Evolutionary conservation across 352 stramenopile genomes (phyloP).

Genomic region (Phytophthora hybrid): DNA sequence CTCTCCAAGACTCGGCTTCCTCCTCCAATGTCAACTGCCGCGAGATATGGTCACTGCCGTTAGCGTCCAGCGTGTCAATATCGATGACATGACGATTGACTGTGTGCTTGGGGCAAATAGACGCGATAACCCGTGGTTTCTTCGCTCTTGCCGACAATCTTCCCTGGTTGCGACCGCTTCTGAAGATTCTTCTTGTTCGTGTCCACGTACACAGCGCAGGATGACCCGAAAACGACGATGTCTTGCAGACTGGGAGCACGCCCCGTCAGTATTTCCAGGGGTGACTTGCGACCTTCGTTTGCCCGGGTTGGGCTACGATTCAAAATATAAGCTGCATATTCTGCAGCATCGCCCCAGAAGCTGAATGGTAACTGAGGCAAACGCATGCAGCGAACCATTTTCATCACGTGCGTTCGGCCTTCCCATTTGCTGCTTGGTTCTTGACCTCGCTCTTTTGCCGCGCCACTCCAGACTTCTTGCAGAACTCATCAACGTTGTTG

Average conservation of each 20-base stretch:
- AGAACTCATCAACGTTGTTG: conserved; percentile 37
- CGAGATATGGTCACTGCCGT: neutral
- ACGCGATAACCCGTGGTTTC: neutral
- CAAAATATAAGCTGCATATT: neutral
- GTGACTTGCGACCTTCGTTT: neutral
- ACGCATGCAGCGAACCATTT: neutral
- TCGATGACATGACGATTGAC: neutral
- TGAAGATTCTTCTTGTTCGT: neutral
- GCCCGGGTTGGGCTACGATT: neutral
- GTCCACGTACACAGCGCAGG: neutral
- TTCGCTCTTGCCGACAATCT: neutral
- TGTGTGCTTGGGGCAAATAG: neutral
- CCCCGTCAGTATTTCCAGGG: neutral
- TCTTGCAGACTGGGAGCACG: neutral
- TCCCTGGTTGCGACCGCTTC: neutral
- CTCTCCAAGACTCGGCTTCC: no score
- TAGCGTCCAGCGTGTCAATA: neutral
- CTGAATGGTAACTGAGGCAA: neutral
- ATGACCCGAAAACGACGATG: neutral
- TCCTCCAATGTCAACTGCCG: neutral
- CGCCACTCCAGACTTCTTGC: conserved; percentile 28
- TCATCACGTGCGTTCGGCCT: conserved; percentile 33
- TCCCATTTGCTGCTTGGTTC: conserved; percentile 40
- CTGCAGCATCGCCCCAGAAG: neutral
- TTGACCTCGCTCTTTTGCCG: conserved; percentile 32